Conservation (phyloP, 768 basidiomycete species). For the Tricholoma hemisulphureum region DNA sequence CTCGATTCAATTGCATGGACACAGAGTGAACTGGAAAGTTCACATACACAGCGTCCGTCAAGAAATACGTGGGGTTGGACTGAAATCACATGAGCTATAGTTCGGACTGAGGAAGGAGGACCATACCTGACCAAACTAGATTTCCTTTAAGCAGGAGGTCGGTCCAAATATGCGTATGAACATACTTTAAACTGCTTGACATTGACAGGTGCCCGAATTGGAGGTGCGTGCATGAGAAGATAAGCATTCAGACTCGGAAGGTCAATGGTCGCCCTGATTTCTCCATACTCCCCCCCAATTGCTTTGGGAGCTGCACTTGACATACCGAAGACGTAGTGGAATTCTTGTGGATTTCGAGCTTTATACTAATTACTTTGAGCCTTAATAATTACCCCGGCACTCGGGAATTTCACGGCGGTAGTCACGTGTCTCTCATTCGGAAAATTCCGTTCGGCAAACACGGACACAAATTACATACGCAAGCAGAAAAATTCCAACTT, state of each 20-base stretch:
- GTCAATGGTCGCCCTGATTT: conserved; percentile 70
- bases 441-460: conserved; percentile 35
- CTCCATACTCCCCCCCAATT: conserved; percentile 75
- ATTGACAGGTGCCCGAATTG: conserved; percentile 60
- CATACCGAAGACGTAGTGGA: conserved; percentile 18
- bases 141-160: neutral
- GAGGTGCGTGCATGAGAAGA: conserved; percentile 53
- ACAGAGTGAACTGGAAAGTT: neutral
- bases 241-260: conserved; percentile 62
- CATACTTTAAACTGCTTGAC: conserved; percentile 93
- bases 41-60: conserved; percentile 71
- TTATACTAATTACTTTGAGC: no score
- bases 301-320: conserved; percentile 34
- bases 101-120: neutral
- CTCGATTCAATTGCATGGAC: neutral
- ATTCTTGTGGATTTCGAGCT: no score
- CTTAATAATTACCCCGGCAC: neutral
- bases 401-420: neutral
- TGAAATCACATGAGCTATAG: conserved; percentile 28
- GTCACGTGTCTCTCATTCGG: conserved; percentile 37
- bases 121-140: conserved; percentile 83
- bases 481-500: conserved; percentile 39
- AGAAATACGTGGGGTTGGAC: conserved; percentile 97
- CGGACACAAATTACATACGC: conserved; percentile 33
- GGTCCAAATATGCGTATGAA: neutral